phyloP scores from a whole-genome alignment of 139 green algal species.

The Micractinium conductrix region DNA sequence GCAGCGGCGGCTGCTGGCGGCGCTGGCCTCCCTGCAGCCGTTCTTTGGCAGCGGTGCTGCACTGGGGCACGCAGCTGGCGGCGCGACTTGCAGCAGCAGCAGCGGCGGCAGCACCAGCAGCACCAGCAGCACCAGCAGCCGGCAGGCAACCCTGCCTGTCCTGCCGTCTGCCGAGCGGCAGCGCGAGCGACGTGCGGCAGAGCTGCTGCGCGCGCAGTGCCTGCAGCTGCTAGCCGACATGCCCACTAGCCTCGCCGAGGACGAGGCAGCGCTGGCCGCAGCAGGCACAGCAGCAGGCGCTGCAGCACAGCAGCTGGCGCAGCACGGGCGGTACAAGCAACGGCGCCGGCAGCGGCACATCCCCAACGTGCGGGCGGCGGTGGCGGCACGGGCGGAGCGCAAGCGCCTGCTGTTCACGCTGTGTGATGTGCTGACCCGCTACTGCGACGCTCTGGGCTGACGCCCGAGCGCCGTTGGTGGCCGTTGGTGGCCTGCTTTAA shows the following conservation, averaged over 20 bases:
- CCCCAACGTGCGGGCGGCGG: neutral
- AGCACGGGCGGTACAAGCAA: neutral
- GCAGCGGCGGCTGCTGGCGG: neutral
- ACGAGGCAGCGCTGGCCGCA: neutral
- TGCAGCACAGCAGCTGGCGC: neutral
- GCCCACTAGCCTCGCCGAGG: neutral
- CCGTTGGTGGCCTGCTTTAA: no score
- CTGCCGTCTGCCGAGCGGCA: neutral
- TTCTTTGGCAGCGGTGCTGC: neutral
- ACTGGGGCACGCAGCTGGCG: neutral
- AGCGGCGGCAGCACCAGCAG: neutral
- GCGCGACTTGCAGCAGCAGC: neutral
- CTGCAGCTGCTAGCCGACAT: neutral
- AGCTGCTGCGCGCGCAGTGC: neutral
- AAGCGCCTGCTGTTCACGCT: neutral
- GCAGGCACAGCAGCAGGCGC: neutral
- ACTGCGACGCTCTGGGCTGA: neutral
- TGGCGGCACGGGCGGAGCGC: neutral
- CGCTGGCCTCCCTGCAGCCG: neutral
- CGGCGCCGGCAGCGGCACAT: neutral
- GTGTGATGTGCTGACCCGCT: neutral
- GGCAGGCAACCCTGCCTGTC: no score
- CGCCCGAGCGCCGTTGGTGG: no score
- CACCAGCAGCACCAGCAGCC: neutral
- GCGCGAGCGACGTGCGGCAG: neutral